phyloP scores from a whole-genome alignment of 2,329 filamentous ascomycete genomes.

The Rhynchosporium graminicola region DNA sequence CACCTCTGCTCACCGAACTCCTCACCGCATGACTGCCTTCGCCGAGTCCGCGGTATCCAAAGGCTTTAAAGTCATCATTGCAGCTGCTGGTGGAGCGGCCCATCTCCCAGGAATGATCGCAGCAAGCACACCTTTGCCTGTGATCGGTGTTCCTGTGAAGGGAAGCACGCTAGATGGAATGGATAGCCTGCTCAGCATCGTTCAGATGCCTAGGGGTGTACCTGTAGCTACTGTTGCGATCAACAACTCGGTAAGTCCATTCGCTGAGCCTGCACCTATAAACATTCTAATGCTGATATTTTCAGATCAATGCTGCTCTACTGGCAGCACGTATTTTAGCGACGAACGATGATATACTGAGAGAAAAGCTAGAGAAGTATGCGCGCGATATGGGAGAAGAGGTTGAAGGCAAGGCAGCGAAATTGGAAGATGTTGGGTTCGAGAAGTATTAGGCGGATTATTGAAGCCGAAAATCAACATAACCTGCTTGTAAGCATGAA shows the following conservation, averaged over 20 bases:
- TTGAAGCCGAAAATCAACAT: too few relatives aligned
- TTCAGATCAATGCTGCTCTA: slow-evolving; percentile 62
- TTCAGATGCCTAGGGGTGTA: slow-evolving; percentile 74
- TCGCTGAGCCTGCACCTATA: background rate
- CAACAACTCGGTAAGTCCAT: slow-evolving; percentile 65
- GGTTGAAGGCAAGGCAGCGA: slow-evolving; percentile 62
- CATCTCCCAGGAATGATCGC: slow-evolving; percentile 76
- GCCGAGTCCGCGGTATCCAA: slow-evolving; percentile 44
- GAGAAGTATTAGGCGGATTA: slow-evolving; percentile 47
- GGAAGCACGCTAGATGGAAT: slow-evolving; percentile 71
- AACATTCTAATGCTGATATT: background rate
- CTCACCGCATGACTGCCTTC: slow-evolving; percentile 67
- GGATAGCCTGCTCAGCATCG: slow-evolving; percentile 71
- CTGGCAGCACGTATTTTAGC: slow-evolving; percentile 71
- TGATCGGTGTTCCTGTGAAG: slow-evolving; percentile 77
- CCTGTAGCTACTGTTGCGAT: slow-evolving; percentile 77
- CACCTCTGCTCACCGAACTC: slow-evolving; percentile 78
- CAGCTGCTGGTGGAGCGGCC: slow-evolving; percentile 73
- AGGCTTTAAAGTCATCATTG: slow-evolving; percentile 43
- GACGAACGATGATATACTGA: slow-evolving; percentile 55
- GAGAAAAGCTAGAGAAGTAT: slow-evolving; percentile 60
- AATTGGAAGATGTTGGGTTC: slow-evolving; percentile 57
- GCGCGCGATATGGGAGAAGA: slow-evolving; percentile 64
- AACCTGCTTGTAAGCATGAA: too few relatives aligned
- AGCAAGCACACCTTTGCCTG: slow-evolving; percentile 69